Percentiles rank a stretch among this genome's conserved stretches.
These are phyloP conservation scores for Lactarius vividus DNA, from an alignment of 768 basidiomycete genomes.

Conservation along the genomic window DNA sequence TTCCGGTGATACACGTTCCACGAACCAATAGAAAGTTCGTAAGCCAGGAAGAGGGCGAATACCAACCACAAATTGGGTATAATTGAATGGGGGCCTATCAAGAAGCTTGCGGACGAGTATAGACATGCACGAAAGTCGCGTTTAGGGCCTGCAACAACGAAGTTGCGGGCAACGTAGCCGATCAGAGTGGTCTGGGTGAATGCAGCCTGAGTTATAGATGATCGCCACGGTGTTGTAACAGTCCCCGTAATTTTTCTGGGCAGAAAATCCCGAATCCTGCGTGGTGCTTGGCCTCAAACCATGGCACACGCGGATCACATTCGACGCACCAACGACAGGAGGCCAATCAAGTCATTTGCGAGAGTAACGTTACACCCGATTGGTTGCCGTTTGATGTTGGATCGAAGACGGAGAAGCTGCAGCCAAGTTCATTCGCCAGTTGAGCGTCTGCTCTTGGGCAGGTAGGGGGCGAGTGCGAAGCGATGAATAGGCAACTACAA, in stretches of 20 bases:
- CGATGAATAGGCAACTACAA: not conserved
- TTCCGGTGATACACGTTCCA: conserved; percentile 16
- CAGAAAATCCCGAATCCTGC: not conserved
- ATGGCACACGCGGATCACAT: not conserved
- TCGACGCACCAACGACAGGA: conserved; percentile 2
- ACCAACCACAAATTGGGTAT: conserved; percentile 12
- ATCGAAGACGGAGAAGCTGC: not conserved
- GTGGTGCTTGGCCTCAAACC: not conserved
- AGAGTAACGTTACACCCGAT: conserved; percentile 7
- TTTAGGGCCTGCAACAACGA: conserved; percentile 12
- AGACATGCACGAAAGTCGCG: conserved; percentile 13
- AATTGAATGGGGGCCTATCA: conserved; percentile 1
- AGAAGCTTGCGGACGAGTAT: conserved; percentile 9
- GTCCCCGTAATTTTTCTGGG: conserved; percentile 4
- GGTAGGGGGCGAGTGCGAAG: conserved; percentile 2
- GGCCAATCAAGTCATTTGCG: not conserved
- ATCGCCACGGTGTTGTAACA: conserved; percentile 12
- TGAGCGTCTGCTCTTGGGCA: not conserved
- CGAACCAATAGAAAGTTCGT: conserved; percentile 10
- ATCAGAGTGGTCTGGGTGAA: conserved; percentile 20
- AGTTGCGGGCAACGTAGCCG: conserved; percentile 8
- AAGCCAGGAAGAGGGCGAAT: conserved; percentile 8
- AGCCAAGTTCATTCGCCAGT: not conserved
- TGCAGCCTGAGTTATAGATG: conserved; percentile 9
- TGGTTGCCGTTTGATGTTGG: conserved; percentile 7